Conservation (phyloP, 1,139 yeast species). For the Chernovozyma sophiae-reginae region DNA sequence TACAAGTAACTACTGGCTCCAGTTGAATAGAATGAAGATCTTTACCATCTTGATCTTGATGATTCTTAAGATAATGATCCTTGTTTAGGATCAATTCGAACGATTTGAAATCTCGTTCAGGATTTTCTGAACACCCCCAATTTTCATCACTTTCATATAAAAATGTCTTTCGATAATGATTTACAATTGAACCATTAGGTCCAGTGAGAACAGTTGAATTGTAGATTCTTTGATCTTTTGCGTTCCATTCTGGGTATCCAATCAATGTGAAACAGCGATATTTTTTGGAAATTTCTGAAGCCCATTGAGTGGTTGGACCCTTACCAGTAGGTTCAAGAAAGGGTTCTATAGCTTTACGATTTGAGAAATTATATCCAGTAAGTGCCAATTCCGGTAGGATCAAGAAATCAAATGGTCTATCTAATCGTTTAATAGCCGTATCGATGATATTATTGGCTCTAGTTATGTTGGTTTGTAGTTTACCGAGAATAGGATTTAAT, state of each 20-base stretch:
- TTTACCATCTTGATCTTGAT: background rate
- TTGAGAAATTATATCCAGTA: constrained; percentile 74
- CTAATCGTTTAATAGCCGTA: constrained; percentile 12
- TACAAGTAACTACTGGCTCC: constrained; percentile 28
- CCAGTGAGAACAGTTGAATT: constrained; percentile 70
- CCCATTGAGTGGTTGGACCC: constrained; percentile 56
- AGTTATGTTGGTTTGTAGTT: constrained; percentile 49
- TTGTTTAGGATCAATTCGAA: constrained; percentile 35
- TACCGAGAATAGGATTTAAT: constrained; percentile 62
- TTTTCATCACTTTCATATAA: constrained; percentile 73
- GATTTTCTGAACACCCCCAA: constrained; percentile 80
- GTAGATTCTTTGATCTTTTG: constrained; percentile 36
- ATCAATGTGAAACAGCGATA: constrained; percentile 66
- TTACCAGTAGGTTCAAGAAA: constrained; percentile 44
- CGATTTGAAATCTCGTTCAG: constrained; percentile 43
- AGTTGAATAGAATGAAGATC: background rate
- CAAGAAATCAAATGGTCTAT: constrained; percentile 51
- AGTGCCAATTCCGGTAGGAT: constrained; percentile 82
- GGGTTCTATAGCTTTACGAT: constrained; percentile 52
- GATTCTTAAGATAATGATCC: constrained; percentile 16
- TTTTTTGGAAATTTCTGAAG: constrained; percentile 45
- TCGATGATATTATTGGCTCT: constrained; percentile 43
- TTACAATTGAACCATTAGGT: constrained; percentile 54
- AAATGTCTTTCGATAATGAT: constrained; percentile 75
- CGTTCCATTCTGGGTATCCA: constrained; percentile 70